Percentiles rank a stretch among this genome's conserved stretches.
phyloP scores from a whole-genome alignment of 257 asterid species.

The Rhazya stricta region DNA sequence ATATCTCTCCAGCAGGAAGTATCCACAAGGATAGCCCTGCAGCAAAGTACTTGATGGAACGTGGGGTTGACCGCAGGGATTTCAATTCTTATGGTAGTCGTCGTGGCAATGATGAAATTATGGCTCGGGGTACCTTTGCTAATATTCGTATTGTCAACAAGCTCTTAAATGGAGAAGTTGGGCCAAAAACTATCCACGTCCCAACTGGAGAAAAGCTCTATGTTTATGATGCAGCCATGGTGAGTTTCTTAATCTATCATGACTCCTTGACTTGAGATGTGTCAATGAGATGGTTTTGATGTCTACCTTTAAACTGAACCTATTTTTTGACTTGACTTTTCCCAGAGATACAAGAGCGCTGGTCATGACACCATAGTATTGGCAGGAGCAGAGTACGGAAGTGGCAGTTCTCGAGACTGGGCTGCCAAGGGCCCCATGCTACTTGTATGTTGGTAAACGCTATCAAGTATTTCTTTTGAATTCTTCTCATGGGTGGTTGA shows the following conservation, averaged over 20 bases:
- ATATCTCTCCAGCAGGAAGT: slow-evolving; percentile 96
- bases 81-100: slow-evolving; percentile 96
- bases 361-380: slow-evolving; percentile 76
- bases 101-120: slow-evolving; percentile 93
- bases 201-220: slow-evolving; percentile 80
- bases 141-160: slow-evolving; percentile 81
- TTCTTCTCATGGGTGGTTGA: background rate
- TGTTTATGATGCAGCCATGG: slow-evolving; percentile 90
- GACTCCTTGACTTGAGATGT: background rate
- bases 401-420: slow-evolving; percentile 99
- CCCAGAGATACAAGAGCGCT: slow-evolving; percentile 70
- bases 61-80: slow-evolving; percentile 82
- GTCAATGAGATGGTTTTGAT: background rate
- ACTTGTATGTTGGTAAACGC: slow-evolving; percentile 42
- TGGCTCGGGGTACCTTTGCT: slow-evolving; percentile 98
- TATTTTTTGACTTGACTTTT: slow-evolving; percentile 7
- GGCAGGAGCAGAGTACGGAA: slow-evolving; percentile 98
- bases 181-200: slow-evolving; percentile 85
- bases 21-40: slow-evolving; percentile 93
- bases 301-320: background rate
- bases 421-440: slow-evolving; percentile 99
- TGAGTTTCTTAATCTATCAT: slow-evolving; percentile 21
- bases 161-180: slow-evolving; percentile 77
- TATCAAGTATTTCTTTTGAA: background rate
- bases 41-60: slow-evolving; percentile 74